Evolutionary conservation across 768 basidiomycete species (phyloP).

Genomic region (Agaricus sinodeliciosus): DNA sequence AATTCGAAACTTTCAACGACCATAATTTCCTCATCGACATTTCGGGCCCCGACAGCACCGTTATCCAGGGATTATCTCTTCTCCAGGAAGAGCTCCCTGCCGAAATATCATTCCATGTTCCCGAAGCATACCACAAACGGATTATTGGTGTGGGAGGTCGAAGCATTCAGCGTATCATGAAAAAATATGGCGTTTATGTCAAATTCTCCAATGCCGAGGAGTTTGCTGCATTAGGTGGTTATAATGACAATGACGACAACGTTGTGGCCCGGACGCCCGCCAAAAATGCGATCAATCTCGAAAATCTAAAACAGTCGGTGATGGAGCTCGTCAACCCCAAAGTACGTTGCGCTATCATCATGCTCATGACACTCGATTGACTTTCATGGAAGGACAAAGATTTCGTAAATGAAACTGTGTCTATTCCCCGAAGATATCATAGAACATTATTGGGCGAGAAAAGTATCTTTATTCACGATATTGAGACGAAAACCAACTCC

Average conservation of each 20-base stretch:
- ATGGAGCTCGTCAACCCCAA: conserved; percentile 98
- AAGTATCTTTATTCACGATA: conserved; percentile 94
- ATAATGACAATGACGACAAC: conserved; percentile 97
- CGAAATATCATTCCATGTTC: conserved; percentile 97
- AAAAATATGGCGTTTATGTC: conserved; percentile 99
- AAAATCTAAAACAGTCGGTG: conserved; percentile 90
- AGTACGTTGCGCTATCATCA: conserved; percentile 35
- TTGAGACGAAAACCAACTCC: conserved; percentile 94
- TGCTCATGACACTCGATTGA: conserved; percentile 3
- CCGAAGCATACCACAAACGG: conserved; percentile 96
- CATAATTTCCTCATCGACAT: conserved; percentile 93
- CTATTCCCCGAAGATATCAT: conserved; percentile 92
- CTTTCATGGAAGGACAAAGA: conserved; percentile 75
- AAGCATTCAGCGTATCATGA: conserved; percentile 99
- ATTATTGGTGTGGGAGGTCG: conserved; percentile 98
- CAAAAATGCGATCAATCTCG: conserved; percentile 93
- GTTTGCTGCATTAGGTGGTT: conserved; percentile 90
- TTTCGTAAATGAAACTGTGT: conserved; percentile 88
- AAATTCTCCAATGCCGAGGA: conserved; percentile 99
- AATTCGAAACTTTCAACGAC: conserved; percentile 97
- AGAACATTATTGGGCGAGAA: conserved; percentile 94
- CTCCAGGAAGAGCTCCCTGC: conserved; percentile 97
- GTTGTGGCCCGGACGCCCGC: conserved; percentile 97
- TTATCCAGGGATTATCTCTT: conserved; percentile 81
- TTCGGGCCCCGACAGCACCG: conserved; percentile 75